Evolutionary conservation across 352 stramenopile species (phyloP).

Genomic region (Globisporangium radiosum): DNA sequence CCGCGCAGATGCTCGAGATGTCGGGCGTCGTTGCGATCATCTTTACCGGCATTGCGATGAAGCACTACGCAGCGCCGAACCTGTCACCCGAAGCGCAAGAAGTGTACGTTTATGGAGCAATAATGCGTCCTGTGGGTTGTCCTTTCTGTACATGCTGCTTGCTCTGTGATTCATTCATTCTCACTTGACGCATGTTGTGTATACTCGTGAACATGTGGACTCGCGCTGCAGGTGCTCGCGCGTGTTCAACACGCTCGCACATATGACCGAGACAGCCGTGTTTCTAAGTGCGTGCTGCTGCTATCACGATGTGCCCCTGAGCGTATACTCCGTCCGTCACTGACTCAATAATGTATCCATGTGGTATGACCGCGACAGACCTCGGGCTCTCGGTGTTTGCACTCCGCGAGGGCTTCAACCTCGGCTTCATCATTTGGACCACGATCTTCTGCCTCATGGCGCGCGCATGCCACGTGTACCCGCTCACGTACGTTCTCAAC

Average conservation of each 20-base stretch:
- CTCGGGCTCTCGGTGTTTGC: slow-evolving; percentile 88
- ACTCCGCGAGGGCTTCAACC: slow-evolving; percentile 65
- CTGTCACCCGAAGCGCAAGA: slow-evolving; percentile 72
- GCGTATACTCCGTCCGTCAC: not conserved
- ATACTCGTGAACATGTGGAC: too few species aligned
- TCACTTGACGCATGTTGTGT: too few species aligned
- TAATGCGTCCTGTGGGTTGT: not conserved
- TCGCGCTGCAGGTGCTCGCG: slow-evolving; percentile 47
- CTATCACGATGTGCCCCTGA: not conserved
- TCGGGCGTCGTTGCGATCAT: slow-evolving; percentile 92
- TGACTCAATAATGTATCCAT: not conserved
- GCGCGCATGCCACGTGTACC: slow-evolving; percentile 85
- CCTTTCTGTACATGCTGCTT: not conserved
- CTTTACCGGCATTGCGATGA: slow-evolving; percentile 90
- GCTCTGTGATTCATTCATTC: too few species aligned
- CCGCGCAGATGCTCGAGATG: slow-evolving; percentile 69
- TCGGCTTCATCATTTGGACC: slow-evolving; percentile 86
- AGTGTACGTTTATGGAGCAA: slow-evolving; percentile 37
- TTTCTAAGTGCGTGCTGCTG: slow-evolving; percentile 77
- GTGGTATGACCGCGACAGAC: slow-evolving; percentile 30
- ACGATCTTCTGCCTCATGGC: slow-evolving; percentile 79
- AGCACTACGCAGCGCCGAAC: slow-evolving; percentile 88
- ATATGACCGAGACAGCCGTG: slow-evolving; percentile 90
- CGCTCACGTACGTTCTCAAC: slow-evolving; percentile 74
- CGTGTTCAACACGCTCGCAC: slow-evolving; percentile 88